These are phyloP conservation scores for Rhododendron molle DNA, from an alignment of 148 eudicot genomes.

Conservation along the genomic window DNA sequence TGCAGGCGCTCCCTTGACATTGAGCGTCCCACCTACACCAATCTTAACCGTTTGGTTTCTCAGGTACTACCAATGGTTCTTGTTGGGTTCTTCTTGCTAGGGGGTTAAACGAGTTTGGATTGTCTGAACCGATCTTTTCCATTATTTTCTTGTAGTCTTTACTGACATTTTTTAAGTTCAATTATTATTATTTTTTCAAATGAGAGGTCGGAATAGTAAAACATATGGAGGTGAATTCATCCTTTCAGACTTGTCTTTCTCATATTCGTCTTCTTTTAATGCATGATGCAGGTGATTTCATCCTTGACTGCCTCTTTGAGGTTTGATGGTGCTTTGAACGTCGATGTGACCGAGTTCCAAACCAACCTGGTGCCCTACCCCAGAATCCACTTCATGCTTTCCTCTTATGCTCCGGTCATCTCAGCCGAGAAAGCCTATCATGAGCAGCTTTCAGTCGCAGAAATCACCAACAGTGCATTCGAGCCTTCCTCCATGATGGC, in stretches of 20 bases:
- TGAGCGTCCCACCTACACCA: slow-evolving; percentile 30
- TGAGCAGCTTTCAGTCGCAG: neutral
- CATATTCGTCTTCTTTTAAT: neutral
- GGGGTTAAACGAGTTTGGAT: neutral
- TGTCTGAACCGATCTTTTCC: neutral
- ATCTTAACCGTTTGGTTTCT: slow-evolving; percentile 27
- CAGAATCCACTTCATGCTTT: slow-evolving; percentile 30
- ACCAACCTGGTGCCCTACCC: slow-evolving; percentile 12
- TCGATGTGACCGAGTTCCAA: slow-evolving; percentile 29
- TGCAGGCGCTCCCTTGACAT: slow-evolving; percentile 26
- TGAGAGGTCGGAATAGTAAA: neutral
- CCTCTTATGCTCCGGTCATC: slow-evolving; percentile 31
- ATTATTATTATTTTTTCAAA: too few relatives aligned
- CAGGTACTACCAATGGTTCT: slow-evolving; percentile 13
- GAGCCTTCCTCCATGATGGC: slow-evolving; percentile 2
- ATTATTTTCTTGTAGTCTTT: neutral
- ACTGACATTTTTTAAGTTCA: neutral
- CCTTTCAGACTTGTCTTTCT: neutral
- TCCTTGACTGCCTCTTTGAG: slow-evolving; percentile 29
- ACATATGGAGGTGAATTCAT: neutral
- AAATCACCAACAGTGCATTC: neutral
- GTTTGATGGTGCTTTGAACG: slow-evolving; percentile 29
- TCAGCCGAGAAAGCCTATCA: slow-evolving; percentile 20
- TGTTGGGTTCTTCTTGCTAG: neutral
- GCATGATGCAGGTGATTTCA: slow-evolving; percentile 20